These are phyloP conservation scores for Coniochaeta sp. DNA, from an alignment of 2,329 filamentous ascomycete genomes.

Conservation along the genomic window DNA sequence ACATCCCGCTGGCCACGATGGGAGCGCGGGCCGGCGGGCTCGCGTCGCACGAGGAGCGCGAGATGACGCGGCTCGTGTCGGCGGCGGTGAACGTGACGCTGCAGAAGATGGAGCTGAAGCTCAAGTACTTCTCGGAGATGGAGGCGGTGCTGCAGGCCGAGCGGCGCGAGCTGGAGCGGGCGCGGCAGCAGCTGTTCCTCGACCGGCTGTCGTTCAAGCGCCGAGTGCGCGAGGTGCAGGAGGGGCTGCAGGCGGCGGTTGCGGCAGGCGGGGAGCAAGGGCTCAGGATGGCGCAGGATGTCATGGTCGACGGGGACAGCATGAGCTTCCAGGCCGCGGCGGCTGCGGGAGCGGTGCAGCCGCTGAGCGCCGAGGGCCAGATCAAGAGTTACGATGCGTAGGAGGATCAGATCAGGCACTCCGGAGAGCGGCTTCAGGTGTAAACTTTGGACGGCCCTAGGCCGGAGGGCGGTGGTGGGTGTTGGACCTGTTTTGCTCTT, in stretches of 20 bases:
- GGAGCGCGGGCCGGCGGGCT: constrained; percentile 81
- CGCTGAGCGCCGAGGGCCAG: constrained; percentile 45
- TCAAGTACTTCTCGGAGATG: constrained; percentile 95
- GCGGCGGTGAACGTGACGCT: constrained; percentile 90
- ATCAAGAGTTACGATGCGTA: constrained; percentile 53
- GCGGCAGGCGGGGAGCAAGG: constrained; percentile 42
- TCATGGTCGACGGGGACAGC: constrained; percentile 39
- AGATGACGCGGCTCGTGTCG: constrained; percentile 90
- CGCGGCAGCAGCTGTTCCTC: constrained; percentile 86
- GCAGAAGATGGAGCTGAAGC: constrained; percentile 91
- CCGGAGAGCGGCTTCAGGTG: neutral
- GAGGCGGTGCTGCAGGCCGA: constrained; percentile 88
- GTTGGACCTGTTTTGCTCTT: neutral
- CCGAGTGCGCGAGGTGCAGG: constrained; percentile 76
- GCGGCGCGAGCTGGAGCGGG: constrained; percentile 84
- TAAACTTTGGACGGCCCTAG: neutral
- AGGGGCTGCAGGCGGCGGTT: constrained; percentile 55
- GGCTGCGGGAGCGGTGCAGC: constrained; percentile 38
- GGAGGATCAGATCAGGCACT: constrained; percentile 3
- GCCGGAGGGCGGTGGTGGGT: neutral
- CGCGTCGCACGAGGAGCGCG: constrained; percentile 91
- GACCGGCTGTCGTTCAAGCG: constrained; percentile 87
- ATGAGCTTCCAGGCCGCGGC: constrained; percentile 44
- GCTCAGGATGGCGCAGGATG: constrained; percentile 38
- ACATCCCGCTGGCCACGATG: constrained; percentile 76